These are phyloP conservation scores for Ceratocystis harringtonii DNA, from an alignment of 2,329 filamentous ascomycete species.

Conservation along the genomic window DNA sequence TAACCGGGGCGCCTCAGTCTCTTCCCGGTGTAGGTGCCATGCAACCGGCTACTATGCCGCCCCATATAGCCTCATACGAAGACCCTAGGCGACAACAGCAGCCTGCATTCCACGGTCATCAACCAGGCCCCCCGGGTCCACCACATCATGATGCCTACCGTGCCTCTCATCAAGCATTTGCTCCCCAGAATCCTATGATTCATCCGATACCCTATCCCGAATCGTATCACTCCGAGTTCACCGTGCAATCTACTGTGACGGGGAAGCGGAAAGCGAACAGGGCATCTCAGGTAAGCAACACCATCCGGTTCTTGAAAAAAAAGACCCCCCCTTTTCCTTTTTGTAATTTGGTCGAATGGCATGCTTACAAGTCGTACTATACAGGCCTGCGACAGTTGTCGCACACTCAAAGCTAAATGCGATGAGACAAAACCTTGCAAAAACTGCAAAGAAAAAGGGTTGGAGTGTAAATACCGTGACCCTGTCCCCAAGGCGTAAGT, in stretches of 20 bases:
- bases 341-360: too few species aligned
- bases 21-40: background rate
- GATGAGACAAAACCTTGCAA: conserved; percentile 75
- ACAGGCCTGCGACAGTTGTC: conserved; percentile 81
- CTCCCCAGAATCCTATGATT: conserved; percentile 10
- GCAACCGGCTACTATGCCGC: background rate
- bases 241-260: conserved; percentile 10
- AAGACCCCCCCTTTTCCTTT: too few species aligned
- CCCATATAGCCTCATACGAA: background rate
- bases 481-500: conserved; percentile 78
- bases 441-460: conserved; percentile 73
- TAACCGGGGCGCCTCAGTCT: background rate
- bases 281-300: conserved; percentile 41
- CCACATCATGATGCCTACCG: background rate
- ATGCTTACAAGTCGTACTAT: conserved; percentile 16
- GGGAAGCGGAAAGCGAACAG: conserved; percentile 48
- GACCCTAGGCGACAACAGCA: background rate
- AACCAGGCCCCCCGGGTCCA: background rate
- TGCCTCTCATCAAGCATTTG: background rate
- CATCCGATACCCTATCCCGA: conserved; percentile 9
- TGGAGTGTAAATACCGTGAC: conserved; percentile 77
- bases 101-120: background rate
- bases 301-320: too few species aligned
- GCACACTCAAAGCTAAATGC: conserved; percentile 78
- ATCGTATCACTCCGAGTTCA: background rate